These are phyloP conservation scores for Ogataea chonburiensis DNA, from an alignment of 805 yeast species.

Conservation along the genomic window DNA sequence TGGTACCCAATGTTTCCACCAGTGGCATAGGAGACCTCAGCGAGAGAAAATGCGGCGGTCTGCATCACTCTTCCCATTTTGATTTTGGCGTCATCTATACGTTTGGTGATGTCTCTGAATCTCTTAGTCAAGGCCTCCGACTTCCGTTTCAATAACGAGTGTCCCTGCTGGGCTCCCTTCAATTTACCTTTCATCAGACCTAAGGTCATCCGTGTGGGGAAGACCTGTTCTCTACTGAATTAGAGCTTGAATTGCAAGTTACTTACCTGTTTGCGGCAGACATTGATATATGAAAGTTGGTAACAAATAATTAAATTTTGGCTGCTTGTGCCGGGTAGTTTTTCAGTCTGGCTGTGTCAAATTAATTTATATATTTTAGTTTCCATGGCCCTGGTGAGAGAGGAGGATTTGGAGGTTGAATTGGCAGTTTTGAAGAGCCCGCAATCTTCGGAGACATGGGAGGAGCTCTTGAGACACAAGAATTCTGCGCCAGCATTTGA, in stretches of 20 bases:
- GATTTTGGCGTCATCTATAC: constrained; percentile 92
- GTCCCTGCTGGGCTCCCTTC: constrained; percentile 97
- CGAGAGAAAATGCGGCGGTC: constrained; percentile 94
- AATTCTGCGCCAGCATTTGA: constrained; percentile 21
- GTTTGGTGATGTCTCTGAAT: constrained; percentile 89
- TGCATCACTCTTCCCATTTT: constrained; percentile 99
- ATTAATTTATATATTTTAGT: neutral
- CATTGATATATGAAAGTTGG: constrained; percentile 15
- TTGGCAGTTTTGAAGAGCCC: constrained; percentile 36
- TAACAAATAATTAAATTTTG: constrained; percentile 9
- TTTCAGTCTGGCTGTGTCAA: constrained; percentile 4
- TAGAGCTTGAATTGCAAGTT: constrained; percentile 1
- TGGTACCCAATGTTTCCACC: constrained; percentile 95
- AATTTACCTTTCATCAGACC: constrained; percentile 92
- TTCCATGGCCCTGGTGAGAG: constrained; percentile 10
- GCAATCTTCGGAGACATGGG: constrained; percentile 42
- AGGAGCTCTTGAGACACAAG: constrained; percentile 41
- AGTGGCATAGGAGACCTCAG: constrained; percentile 96
- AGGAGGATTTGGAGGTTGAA: constrained; percentile 39
- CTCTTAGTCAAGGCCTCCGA: constrained; percentile 96
- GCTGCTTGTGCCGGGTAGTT: constrained; percentile 18
- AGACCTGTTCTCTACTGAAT: constrained; percentile 74
- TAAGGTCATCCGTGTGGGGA: constrained; percentile 97
- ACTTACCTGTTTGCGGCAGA: constrained; percentile 31
- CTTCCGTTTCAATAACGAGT: constrained; percentile 87